These are phyloP conservation scores for Solanum hybrid DNA, from an alignment of 305 asterid genomes.

Conservation along the genomic window DNA sequence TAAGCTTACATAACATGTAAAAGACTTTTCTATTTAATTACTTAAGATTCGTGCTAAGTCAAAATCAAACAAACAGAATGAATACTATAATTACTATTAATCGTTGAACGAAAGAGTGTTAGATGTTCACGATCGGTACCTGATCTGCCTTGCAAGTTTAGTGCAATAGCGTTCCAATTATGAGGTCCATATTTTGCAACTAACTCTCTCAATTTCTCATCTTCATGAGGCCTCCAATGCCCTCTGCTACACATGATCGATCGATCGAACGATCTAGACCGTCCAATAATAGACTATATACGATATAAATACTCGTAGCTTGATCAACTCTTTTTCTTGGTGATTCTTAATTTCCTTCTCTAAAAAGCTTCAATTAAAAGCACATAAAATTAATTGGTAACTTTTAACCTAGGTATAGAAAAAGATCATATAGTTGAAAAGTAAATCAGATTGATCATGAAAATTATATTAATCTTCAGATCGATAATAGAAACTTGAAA, in stretches of 20 bases:
- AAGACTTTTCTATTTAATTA: no score
- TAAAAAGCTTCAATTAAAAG: background rate
- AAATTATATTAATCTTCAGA: background rate
- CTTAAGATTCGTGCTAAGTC: background rate
- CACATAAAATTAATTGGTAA: background rate
- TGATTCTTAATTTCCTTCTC: background rate
- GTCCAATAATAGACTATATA: background rate
- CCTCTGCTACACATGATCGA: constrained; percentile 56
- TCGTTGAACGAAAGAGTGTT: background rate
- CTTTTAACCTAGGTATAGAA: background rate
- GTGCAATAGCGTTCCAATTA: constrained; percentile 74
- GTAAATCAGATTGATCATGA: background rate
- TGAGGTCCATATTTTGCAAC: constrained; percentile 72
- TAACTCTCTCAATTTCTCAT: constrained; percentile 47
- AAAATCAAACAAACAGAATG: background rate
- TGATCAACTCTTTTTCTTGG: background rate
- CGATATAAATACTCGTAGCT: background rate
- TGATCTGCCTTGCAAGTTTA: constrained; percentile 70
- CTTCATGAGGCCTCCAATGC: constrained; percentile 76
- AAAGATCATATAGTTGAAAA: background rate
- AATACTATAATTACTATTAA: background rate
- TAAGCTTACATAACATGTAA: background rate
- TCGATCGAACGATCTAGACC: background rate
- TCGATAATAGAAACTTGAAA: background rate
- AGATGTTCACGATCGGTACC: constrained; percentile 13